These are phyloP conservation scores for Tardiomyces digboiensis DNA, from an alignment of 1,139 yeast species.

Conservation along the genomic window DNA sequence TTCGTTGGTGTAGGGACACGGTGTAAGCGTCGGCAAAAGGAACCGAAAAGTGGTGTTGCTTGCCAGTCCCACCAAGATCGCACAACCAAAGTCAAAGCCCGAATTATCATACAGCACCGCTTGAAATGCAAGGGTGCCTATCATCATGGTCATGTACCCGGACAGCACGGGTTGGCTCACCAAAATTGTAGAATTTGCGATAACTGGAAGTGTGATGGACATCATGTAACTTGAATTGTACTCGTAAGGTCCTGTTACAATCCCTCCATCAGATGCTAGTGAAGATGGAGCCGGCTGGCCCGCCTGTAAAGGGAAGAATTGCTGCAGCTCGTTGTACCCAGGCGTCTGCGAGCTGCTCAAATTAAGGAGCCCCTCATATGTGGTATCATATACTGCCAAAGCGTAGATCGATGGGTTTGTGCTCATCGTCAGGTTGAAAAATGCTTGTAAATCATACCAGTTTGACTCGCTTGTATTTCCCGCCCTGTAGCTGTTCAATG, in stretches of 20 bases:
- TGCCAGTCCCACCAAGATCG: slow-evolving; percentile 27
- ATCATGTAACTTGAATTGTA: slow-evolving; percentile 23
- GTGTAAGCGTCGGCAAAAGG: not conserved
- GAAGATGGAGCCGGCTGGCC: not conserved
- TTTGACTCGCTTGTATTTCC: slow-evolving; percentile 53
- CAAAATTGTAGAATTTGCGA: slow-evolving; percentile 62
- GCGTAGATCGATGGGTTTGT: slow-evolving; percentile 47
- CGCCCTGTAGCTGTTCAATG: slow-evolving; percentile 55
- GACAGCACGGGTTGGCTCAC: slow-evolving; percentile 47
- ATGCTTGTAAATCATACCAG: slow-evolving; percentile 39
- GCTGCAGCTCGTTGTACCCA: slow-evolving; percentile 1
- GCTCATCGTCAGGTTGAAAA: slow-evolving; percentile 40
- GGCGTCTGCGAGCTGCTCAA: slow-evolving; percentile 20
- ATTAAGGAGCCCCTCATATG: slow-evolving; percentile 28
- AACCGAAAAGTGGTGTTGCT: not conserved
- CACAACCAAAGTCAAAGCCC: slow-evolving; percentile 32
- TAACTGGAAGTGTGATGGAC: slow-evolving; percentile 62
- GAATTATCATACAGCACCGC: slow-evolving; percentile 42
- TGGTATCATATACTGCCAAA: slow-evolving; percentile 59
- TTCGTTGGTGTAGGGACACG: not conserved
- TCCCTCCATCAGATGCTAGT: slow-evolving; percentile 13
- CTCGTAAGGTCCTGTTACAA: slow-evolving; percentile 24
- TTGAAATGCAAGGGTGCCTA: slow-evolving; percentile 46
- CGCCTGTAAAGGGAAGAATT: slow-evolving; percentile 2
- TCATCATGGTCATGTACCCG: slow-evolving; percentile 64